phyloP scores from a whole-genome alignment of 345 rosid genomes.

The Gossypium thurberi region DNA sequence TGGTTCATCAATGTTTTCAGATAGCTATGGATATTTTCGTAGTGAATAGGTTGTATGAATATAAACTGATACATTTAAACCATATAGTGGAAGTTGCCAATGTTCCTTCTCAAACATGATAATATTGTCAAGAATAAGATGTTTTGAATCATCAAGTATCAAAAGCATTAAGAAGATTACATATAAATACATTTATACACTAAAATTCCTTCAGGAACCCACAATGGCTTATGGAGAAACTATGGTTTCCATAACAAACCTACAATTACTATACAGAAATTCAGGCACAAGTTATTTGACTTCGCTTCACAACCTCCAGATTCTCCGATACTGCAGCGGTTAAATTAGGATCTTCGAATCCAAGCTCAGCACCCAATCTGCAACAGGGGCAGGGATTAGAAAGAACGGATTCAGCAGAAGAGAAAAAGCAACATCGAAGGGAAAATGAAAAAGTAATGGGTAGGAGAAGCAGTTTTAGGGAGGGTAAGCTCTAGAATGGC shows the following conservation, averaged over 20 bases:
- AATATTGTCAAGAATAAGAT: background rate
- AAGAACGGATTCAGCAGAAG: background rate
- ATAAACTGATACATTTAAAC: background rate
- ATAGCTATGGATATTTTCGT: too few relatives aligned
- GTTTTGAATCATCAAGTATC: background rate
- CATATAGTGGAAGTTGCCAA: background rate
- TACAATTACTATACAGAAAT: constrained; percentile 32
- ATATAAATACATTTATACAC: constrained; percentile 23
- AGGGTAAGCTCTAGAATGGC: background rate
- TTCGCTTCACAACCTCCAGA: constrained; percentile 59
- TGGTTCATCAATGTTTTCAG: too few relatives aligned
- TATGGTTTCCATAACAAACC: constrained; percentile 10
- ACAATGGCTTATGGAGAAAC: background rate
- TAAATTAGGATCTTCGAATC: constrained; percentile 79
- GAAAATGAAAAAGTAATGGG: background rate
- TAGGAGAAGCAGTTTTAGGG: background rate
- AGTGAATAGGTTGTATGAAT: background rate
- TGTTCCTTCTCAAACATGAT: background rate
- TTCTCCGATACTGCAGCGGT: constrained; percentile 69
- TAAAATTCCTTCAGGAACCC: constrained; percentile 8
- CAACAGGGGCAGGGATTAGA: constrained; percentile 5
- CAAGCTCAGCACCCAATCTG: constrained; percentile 74
- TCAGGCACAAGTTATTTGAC: constrained; percentile 58
- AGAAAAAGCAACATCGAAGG: background rate
- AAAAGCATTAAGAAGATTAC: constrained; percentile 9